Conservation (phyloP, 768 basidiomycete species). For the Terana coerulea region DNA sequence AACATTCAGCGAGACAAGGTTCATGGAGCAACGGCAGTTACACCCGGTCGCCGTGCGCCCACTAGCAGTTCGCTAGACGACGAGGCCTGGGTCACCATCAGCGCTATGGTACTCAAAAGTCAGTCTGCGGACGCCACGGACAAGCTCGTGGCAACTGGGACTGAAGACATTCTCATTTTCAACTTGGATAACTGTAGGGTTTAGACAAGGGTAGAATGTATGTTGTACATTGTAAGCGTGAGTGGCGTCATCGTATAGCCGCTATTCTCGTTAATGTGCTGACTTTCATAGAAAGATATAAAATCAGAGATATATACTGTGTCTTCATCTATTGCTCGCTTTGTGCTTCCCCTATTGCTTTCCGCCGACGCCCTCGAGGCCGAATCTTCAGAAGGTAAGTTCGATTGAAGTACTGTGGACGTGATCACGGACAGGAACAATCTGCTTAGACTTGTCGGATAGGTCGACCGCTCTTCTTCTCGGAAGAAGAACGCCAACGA, state of each 20-base stretch:
- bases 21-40: constrained; percentile 58
- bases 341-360: constrained; percentile 60
- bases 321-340: too few relatives aligned
- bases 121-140: constrained; percentile 85
- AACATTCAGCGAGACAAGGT: constrained; percentile 75
- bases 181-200: constrained; percentile 94
- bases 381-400: constrained; percentile 21
- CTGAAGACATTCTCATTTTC: constrained; percentile 88
- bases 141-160: constrained; percentile 72
- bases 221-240: too few relatives aligned
- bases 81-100: constrained; percentile 87
- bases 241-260: too few relatives aligned
- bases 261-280: too few relatives aligned
- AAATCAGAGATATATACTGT: too few relatives aligned
- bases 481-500: constrained; percentile 43
- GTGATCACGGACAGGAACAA: too few relatives aligned
- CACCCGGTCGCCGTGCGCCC: constrained; percentile 87
- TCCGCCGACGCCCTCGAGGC: constrained; percentile 44
- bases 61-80: constrained; percentile 84
- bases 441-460: background rate
- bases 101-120: constrained; percentile 87
- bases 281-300: too few relatives aligned
- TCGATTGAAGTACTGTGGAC: constrained; percentile 36
- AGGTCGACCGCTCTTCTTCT: constrained; percentile 15
- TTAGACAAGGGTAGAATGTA: too few relatives aligned